Percentiles rank a stretch among this genome's conserved stretches.
phyloP scores from a whole-genome alignment of 768 basidiomycete genomes.

The Mrakia blollopis region DNA sequence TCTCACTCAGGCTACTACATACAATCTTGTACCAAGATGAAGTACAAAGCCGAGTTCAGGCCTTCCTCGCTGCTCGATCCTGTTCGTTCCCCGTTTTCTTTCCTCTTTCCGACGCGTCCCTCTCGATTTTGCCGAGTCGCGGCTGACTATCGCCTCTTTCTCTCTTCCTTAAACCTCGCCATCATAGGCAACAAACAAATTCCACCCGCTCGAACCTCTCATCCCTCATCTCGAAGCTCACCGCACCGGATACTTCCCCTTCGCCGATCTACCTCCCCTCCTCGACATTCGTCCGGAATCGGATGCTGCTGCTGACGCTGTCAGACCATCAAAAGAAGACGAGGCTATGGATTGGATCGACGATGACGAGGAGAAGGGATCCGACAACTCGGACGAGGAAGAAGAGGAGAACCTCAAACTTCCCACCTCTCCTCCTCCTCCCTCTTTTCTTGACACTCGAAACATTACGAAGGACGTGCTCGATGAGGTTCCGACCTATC shows the following conservation, averaged over 20 bases:
- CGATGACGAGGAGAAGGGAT: slow-evolving; percentile 34
- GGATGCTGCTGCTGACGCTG: too few relatives aligned
- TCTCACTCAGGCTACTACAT: slow-evolving; percentile 76
- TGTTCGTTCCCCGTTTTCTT: slow-evolving; percentile 47
- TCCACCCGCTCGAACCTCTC: slow-evolving; percentile 65
- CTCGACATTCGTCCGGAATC: not conserved
- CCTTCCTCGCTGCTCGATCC: slow-evolving; percentile 88
- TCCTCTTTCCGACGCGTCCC: not conserved
- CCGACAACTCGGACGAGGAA: slow-evolving; percentile 31
- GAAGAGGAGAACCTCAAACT: slow-evolving; percentile 33
- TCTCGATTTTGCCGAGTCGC: not conserved
- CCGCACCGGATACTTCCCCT: slow-evolving; percentile 51
- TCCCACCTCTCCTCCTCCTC: slow-evolving; percentile 42
- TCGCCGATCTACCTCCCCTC: slow-evolving; percentile 47
- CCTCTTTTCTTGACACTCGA: slow-evolving; percentile 40
- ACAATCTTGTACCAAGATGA: slow-evolving; percentile 82
- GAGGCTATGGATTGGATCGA: not conserved
- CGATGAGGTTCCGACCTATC: slow-evolving; percentile 28
- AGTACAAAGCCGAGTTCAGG: slow-evolving; percentile 86
- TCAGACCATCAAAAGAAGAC: not conserved
- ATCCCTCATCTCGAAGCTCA: slow-evolving; percentile 61
- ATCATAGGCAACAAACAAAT: slow-evolving; percentile 66
- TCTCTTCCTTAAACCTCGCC: not conserved
- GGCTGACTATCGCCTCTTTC: not conserved
- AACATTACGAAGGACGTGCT: slow-evolving; percentile 34